A percentile compares a stretch with the other conserved stretches of the same genome.
Conservation (phyloP, 2,329 filamentous ascomycete genomes). For the Pseudogymnoascus sp. region DNA sequence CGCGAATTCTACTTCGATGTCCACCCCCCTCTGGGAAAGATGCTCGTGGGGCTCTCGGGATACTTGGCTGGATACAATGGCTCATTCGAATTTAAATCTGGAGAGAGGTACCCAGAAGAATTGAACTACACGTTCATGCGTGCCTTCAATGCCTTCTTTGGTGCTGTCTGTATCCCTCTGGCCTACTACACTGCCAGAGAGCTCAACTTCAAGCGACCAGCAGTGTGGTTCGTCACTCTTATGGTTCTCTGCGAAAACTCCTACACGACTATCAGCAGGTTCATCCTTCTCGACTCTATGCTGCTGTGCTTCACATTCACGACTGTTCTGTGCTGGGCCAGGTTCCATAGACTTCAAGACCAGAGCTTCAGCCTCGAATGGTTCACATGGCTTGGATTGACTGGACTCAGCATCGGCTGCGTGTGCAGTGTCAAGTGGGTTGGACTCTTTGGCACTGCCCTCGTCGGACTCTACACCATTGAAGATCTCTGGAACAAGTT, state of each 20-base stretch:
- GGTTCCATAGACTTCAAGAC: conserved; percentile 82
- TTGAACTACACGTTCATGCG: conserved; percentile 98
- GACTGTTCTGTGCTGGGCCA: conserved; percentile 93
- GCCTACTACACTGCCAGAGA: conserved; percentile 94
- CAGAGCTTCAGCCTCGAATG: conserved; percentile 84
- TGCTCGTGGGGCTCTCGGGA: conserved; percentile 92
- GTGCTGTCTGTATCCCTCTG: conserved; percentile 82
- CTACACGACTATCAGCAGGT: conserved; percentile 96
- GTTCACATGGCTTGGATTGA: conserved; percentile 91
- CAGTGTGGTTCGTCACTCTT: conserved; percentile 89
- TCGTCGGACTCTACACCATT: conserved; percentile 90
- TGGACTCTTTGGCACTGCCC: conserved; percentile 86
- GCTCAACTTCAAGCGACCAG: conserved; percentile 73
- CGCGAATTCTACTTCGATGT: conserved; percentile 99
- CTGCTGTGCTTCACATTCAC: conserved; percentile 97
- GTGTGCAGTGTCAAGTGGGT: conserved; percentile 99
- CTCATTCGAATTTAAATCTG: conserved; percentile 98
- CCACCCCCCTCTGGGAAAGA: conserved; percentile 93
- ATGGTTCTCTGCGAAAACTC: conserved; percentile 99
- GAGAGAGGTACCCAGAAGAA: conserved; percentile 87
- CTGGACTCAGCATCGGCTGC: conserved; percentile 90
- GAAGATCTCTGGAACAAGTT: conserved; percentile 99
- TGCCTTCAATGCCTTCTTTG: conserved; percentile 92
- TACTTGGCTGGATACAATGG: conserved; percentile 97
- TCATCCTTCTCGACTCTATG: conserved; percentile 98